Evolutionary conservation across 352 stramenopile species (phyloP).

Genomic region (Halophytophthora polymorphica): DNA sequence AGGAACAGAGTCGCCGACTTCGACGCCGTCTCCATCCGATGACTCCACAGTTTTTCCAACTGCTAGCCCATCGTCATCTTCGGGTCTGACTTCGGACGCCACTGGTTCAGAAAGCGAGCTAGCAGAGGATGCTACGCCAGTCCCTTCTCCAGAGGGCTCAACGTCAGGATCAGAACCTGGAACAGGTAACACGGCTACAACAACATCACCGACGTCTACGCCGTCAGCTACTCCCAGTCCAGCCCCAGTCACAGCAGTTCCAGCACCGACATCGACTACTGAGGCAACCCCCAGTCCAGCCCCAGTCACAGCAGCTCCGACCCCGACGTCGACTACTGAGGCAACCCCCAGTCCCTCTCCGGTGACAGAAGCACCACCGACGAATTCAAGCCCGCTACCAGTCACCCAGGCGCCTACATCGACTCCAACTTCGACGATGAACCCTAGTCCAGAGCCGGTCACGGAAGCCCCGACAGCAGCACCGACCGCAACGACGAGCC

Average conservation of each 20-base stretch:
- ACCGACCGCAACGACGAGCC: background rate
- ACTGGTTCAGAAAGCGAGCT: too few species aligned
- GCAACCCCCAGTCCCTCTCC: too few species aligned
- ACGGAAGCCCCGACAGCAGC: background rate
- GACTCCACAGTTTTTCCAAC: too few species aligned
- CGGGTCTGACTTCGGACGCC: too few species aligned
- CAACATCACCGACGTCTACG: background rate
- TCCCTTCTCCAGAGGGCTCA: background rate
- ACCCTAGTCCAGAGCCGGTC: background rate
- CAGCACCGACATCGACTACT: background rate
- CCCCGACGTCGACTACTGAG: too few species aligned
- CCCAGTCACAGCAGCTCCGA: slow-evolving; percentile 17
- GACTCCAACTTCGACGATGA: background rate
- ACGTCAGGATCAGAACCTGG: background rate
- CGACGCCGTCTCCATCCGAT: background rate
- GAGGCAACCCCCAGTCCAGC: slow-evolving; percentile 12
- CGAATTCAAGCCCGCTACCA: slow-evolving; percentile 1
- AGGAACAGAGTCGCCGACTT: background rate
- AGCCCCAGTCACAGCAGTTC: slow-evolving; percentile 1
- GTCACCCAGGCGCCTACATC: background rate
- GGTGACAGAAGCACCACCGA: too few species aligned
- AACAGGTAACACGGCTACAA: background rate
- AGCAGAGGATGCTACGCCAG: background rate
- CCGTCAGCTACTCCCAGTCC: background rate
- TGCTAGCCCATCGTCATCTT: too few species aligned